A percentile compares a stretch with the other conserved stretches of the same genome.
Conservation (phyloP, 176 grass and related monocot species). For the Tillandsia fasciculata region DNA sequence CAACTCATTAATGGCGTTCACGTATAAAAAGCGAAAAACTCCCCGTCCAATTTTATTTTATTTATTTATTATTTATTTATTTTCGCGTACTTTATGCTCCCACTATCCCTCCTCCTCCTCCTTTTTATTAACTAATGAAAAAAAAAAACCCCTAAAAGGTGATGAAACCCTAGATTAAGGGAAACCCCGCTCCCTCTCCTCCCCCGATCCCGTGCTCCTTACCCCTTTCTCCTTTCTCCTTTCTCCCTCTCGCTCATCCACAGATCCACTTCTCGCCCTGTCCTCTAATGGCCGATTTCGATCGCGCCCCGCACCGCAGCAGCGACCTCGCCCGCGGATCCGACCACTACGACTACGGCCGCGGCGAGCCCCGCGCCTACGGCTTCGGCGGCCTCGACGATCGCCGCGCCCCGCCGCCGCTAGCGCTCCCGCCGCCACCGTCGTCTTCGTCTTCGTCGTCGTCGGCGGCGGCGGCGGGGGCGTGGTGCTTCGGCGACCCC, state of each 20-base stretch:
- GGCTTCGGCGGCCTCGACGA: constrained; percentile 41
- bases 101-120: too few relatives aligned
- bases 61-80: too few relatives aligned
- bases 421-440: constrained; percentile 10
- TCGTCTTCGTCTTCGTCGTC: constrained; percentile 29
- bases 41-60: too few relatives aligned
- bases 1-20: too few relatives aligned
- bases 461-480: constrained; percentile 19
- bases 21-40: too few relatives aligned
- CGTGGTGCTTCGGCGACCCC: constrained; percentile 89
- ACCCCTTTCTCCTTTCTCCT: not conserved
- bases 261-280: not conserved
- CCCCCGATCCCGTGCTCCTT: too few relatives aligned
- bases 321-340: constrained; percentile 28
- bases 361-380: constrained; percentile 43
- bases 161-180: too few relatives aligned
- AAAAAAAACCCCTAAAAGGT: too few relatives aligned
- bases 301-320: constrained; percentile 37
- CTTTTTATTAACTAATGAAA: too few relatives aligned
- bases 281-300: constrained; percentile 46
- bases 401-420: constrained; percentile 10
- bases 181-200: too few relatives aligned
- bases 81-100: too few relatives aligned
- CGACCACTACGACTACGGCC: constrained; percentile 2
- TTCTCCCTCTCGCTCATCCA: not conserved